phyloP scores from a whole-genome alignment of 2,329 filamentous ascomycete genomes.

The Penicillium sp. region DNA sequence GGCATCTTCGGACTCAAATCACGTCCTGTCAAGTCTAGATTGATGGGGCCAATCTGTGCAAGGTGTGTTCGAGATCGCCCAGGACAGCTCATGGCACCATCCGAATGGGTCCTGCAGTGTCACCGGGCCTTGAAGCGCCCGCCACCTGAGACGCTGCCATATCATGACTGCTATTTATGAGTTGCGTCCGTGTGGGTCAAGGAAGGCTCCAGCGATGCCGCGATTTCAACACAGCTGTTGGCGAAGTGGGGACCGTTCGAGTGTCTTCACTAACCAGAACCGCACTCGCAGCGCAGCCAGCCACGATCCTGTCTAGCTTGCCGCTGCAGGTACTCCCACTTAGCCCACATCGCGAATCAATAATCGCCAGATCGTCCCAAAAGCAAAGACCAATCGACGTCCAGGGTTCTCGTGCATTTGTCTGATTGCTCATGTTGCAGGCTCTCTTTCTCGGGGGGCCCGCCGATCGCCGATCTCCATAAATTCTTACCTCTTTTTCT shows the following conservation, averaged over 20 bases:
- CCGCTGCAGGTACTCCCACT: conserved; percentile 27
- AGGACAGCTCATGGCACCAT: not conserved
- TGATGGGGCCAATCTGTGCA: not conserved
- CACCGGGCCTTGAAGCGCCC: not conserved
- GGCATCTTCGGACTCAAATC: not conserved
- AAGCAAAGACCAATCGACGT: conserved; percentile 10
- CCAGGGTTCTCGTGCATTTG: conserved; percentile 1
- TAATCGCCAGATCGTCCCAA: conserved; percentile 16
- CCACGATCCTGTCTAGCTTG: conserved; percentile 17
- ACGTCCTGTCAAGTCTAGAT: not conserved
- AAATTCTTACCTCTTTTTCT: not conserved
- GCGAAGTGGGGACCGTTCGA: conserved; percentile 1
- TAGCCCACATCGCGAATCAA: conserved; percentile 15
- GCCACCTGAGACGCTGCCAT: not conserved
- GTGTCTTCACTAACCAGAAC: not conserved
- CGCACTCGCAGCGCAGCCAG: conserved; percentile 24
- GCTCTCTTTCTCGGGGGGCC: conserved; percentile 4
- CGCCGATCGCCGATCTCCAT: conserved; percentile 16
- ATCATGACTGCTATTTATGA: not conserved
- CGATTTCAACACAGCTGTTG: not conserved
- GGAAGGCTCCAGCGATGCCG: not conserved
- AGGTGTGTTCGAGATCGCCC: not conserved
- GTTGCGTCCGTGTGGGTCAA: not conserved
- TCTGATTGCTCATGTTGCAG: conserved; percentile 23
- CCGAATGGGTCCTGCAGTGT: not conserved